A percentile compares a stretch with the other conserved stretches of the same genome.
phyloP scores from a whole-genome alignment of 1,284 basidiomycete species.

The Rhizopogon parksii region DNA sequence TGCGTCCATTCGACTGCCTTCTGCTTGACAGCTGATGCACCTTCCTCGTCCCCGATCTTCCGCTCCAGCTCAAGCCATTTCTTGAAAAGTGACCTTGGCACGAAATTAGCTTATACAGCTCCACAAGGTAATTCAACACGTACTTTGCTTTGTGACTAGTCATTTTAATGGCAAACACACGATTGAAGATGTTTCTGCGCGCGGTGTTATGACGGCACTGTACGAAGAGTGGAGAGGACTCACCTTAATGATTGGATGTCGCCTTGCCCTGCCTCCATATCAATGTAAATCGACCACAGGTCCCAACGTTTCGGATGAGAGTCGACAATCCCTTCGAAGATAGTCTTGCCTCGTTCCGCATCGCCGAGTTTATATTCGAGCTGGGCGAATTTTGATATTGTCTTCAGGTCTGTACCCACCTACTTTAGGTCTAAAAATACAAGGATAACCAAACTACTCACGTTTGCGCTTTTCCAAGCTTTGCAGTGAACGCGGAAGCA shows the following conservation, averaged over 20 bases:
- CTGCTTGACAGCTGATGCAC: slow-evolving; percentile 74
- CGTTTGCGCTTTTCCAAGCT: slow-evolving; percentile 94
- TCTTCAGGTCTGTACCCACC: slow-evolving; percentile 72
- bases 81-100: slow-evolving; percentile 65
- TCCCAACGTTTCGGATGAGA: slow-evolving; percentile 78
- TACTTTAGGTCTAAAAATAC: slow-evolving; percentile 3
- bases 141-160: slow-evolving; percentile 56
- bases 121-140: slow-evolving; percentile 48
- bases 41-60: slow-evolving; percentile 80
- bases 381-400: slow-evolving; percentile 90
- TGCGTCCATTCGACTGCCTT: slow-evolving; percentile 88
- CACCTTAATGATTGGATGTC: slow-evolving; percentile 31
- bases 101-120: slow-evolving; percentile 26
- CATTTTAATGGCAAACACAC: slow-evolving; percentile 78
- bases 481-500: slow-evolving; percentile 87
- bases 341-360: slow-evolving; percentile 87
- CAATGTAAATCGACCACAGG: slow-evolving; percentile 64
- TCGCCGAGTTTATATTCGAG: slow-evolving; percentile 95
- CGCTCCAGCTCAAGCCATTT: slow-evolving; percentile 90
- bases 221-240: slow-evolving; percentile 35
- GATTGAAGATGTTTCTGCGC: slow-evolving; percentile 74
- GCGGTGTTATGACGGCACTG: slow-evolving; percentile 7
- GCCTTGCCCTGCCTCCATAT: slow-evolving; percentile 37
- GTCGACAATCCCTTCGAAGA: slow-evolving; percentile 91
- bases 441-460: slow-evolving; percentile 37